These are phyloP conservation scores for Periconia sp. DNA, from an alignment of 2,329 filamentous ascomycete genomes.

Conservation along the genomic window DNA sequence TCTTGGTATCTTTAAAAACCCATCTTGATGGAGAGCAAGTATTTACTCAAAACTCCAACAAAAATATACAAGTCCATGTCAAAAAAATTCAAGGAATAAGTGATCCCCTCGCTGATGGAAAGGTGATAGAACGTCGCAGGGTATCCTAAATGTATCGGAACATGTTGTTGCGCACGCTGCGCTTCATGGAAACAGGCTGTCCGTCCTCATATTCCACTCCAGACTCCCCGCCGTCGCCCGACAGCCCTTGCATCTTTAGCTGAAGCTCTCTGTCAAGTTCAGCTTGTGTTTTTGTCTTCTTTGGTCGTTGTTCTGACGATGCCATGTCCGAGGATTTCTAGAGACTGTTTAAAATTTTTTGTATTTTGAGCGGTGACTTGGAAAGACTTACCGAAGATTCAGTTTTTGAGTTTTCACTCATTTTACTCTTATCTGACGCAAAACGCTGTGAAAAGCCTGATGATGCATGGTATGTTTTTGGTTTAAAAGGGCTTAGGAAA, in stretches of 20 bases:
- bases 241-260: slow-evolving; percentile 68
- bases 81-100: no score
- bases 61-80: no score
- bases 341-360: neutral
- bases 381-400: slow-evolving; percentile 11
- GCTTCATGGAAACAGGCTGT: slow-evolving; percentile 73
- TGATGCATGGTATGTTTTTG: neutral
- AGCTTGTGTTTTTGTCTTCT: slow-evolving; percentile 61
- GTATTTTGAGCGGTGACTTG: slow-evolving; percentile 2
- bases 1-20: no score
- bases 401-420: neutral
- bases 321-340: slow-evolving; percentile 20
- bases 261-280: slow-evolving; percentile 72
- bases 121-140: no score
- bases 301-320: slow-evolving; percentile 21
- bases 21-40: no score
- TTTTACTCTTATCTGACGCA: slow-evolving; percentile 9
- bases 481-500: neutral
- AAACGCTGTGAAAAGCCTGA: slow-evolving; percentile 2
- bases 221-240: slow-evolving; percentile 72
- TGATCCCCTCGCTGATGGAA: no score
- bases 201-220: slow-evolving; percentile 80
- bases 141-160: slow-evolving; percentile 73
- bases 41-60: no score
- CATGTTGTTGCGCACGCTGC: slow-evolving; percentile 78